Evolutionary conservation across 2,329 filamentous ascomycete species (phyloP).

Genomic region (Stenocarpella maydis): DNA sequence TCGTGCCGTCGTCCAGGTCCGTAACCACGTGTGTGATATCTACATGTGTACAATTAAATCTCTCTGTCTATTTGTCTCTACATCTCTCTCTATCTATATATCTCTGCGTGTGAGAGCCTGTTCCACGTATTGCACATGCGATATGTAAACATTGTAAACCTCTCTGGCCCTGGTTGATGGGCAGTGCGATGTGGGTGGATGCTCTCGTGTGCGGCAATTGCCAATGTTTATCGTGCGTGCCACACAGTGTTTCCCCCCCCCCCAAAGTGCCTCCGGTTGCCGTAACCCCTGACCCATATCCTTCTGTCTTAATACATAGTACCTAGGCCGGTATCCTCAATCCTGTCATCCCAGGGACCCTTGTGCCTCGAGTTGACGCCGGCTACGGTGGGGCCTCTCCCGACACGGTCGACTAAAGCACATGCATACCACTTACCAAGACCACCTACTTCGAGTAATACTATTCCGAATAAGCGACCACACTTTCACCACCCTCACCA

Average conservation of each 20-base stretch:
- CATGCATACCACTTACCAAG: too few relatives aligned
- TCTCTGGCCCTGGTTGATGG: not conserved
- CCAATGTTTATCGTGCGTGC: not conserved
- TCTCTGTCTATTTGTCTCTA: too few relatives aligned
- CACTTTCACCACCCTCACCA: too few relatives aligned
- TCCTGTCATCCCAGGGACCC: not conserved
- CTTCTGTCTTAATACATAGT: not conserved
- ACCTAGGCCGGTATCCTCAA: too few relatives aligned
- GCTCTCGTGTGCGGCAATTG: not conserved
- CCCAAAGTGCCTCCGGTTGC: not conserved
- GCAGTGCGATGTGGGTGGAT: conserved; percentile 5
- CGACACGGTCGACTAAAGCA: not conserved
- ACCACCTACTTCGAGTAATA: too few relatives aligned
- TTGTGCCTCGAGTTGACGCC: too few relatives aligned
- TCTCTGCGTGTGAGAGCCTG: not conserved
- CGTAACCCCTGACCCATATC: conserved; percentile 20
- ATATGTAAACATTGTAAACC: conserved; percentile 5
- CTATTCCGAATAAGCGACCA: too few relatives aligned
- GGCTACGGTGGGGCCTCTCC: not conserved
- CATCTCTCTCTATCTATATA: too few relatives aligned
- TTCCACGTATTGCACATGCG: not conserved
- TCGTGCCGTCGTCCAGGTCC: too few relatives aligned
- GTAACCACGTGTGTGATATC: not conserved
- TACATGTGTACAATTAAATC: not conserved
- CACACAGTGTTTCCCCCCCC: not conserved